A percentile compares a stretch with the other conserved stretches of the same genome.
Evolutionary conservation across 495 filamentous ascomycete genomes (phyloP).

Genomic region (Xylaria venustula): DNA sequence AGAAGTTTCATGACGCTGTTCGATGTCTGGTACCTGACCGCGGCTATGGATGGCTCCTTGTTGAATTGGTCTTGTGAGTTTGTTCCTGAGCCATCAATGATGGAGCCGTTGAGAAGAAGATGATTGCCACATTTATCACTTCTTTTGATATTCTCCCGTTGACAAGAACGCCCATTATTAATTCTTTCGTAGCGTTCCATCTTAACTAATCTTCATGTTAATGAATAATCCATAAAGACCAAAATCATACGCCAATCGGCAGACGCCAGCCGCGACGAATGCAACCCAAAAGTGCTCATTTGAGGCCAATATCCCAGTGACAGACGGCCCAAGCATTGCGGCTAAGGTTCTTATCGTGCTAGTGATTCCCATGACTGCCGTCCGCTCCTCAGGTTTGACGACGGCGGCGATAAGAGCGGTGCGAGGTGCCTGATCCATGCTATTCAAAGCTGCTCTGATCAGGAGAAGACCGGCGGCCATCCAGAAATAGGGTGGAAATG

Average conservation of each 20-base stretch:
- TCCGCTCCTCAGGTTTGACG: conserved; percentile 70
- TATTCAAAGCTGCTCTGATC: conserved; percentile 67
- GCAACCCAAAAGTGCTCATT: conserved; percentile 65
- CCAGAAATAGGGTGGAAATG: conserved; percentile 55
- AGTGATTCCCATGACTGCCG: conserved; percentile 71
- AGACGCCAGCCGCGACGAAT: conserved; percentile 68
- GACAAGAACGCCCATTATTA: no score
- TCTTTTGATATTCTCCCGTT: no score
- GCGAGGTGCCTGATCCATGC: conserved; percentile 81
- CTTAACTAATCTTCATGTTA: conserved; percentile 45
- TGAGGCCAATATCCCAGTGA: conserved; percentile 68
- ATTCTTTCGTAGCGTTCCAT: no score
- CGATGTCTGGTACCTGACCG: no score
- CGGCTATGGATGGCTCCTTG: no score
- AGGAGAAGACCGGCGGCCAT: conserved; percentile 63
- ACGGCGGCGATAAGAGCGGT: conserved; percentile 75
- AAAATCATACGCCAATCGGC: conserved; percentile 73
- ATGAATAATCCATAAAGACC: conserved; percentile 68
- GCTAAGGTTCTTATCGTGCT: conserved; percentile 66
- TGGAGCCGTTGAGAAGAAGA: no score
- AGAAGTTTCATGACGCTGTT: no score
- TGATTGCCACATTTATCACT: no score
- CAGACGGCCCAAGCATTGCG: conserved; percentile 61
- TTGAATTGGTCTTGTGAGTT: no score
- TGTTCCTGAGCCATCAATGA: no score